Evolutionary conservation across 2,329 filamentous ascomycete species (phyloP), one percentile per base, ranked within the genome.

Genomic region (Cercospora beticola): DNA sequence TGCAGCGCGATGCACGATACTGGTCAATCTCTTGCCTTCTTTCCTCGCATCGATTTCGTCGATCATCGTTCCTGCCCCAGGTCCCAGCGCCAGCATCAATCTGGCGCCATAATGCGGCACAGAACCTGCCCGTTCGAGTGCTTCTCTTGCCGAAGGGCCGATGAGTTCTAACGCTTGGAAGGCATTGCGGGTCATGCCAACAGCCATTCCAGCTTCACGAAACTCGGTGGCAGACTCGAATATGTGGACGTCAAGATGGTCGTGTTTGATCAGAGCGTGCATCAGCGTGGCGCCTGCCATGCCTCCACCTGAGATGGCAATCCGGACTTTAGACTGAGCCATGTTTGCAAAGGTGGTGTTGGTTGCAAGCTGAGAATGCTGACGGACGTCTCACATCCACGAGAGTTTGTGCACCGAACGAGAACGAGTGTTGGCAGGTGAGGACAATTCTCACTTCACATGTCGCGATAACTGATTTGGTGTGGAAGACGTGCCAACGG

Each of bases 251-350:
- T 71, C 69, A 8, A 71, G 52, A 18, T 67, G 60, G 12, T 46
- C 9, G 52, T 71, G 43, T 36, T 65, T 57, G 6, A 67, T 31
- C 14, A 69, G 65, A 14, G 67, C 61, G 43, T 71, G 65, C n/a
- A 71, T 40, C n/a, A 69, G 18, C 5, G 68, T 58, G 21, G 69
- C 69, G 12, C 69, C 69, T 23, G 69, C 67, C 31, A 69, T 60
- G 12, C 69, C 69, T 7, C 69, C 69, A 18, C 67, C 69, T 31
- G 66, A 64, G n/a, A 71, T 69, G 18, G 68, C 68, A n/a, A 70
- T 40, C 54, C 68, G 46, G 21, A 66, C 59, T 31, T 62, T 68
- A 1, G 14, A 28, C 28, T 56, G 33, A 21, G 60, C 43, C 31
- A 62, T 68, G 12, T 12, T 31, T 59, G 36, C 40, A 16, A 28